phyloP scores from a whole-genome alignment of 495 filamentous ascomycete genomes.

The Aspergillus hancockii region DNA sequence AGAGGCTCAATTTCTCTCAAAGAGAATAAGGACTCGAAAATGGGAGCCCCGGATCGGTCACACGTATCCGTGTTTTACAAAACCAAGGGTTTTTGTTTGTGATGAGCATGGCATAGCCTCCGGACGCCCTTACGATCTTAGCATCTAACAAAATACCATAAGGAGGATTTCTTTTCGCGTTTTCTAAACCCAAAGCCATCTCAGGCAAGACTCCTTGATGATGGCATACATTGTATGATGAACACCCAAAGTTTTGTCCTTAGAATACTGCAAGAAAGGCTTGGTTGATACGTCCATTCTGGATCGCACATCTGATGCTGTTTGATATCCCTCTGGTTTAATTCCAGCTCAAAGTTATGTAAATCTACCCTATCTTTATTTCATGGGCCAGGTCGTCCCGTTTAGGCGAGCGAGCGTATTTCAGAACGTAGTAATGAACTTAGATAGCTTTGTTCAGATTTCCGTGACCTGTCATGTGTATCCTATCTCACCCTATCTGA shows the following conservation, averaged over 20 bases:
- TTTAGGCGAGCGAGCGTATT: too few relatives aligned
- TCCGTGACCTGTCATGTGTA: too few relatives aligned
- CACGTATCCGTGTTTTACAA: conserved; percentile 34
- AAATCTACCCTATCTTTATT: too few relatives aligned
- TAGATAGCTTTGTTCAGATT: too few relatives aligned
- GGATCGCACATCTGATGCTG: too few relatives aligned
- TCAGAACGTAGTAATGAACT: too few relatives aligned
- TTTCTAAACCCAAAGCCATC: not conserved
- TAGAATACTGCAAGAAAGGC: not conserved
- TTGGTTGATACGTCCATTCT: not conserved
- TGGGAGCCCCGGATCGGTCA: conserved; percentile 23
- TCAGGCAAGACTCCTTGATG: not conserved
- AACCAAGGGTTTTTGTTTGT: conserved; percentile 47
- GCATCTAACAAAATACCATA: conserved; percentile 47
- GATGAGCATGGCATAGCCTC: conserved; percentile 44
- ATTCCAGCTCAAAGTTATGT: too few relatives aligned
- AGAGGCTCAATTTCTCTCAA: conserved; percentile 29
- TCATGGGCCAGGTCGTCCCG: too few relatives aligned
- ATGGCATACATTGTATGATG: not conserved
- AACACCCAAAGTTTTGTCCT: not conserved
- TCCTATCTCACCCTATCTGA: too few relatives aligned
- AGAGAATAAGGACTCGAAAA: conserved; percentile 37
- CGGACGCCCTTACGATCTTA: conserved; percentile 48
- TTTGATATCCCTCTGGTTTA: too few relatives aligned
- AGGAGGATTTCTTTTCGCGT: conserved; percentile 30